phyloP scores from a whole-genome alignment of 2,329 filamentous ascomycete genomes.

The Botrytis fabae region DNA sequence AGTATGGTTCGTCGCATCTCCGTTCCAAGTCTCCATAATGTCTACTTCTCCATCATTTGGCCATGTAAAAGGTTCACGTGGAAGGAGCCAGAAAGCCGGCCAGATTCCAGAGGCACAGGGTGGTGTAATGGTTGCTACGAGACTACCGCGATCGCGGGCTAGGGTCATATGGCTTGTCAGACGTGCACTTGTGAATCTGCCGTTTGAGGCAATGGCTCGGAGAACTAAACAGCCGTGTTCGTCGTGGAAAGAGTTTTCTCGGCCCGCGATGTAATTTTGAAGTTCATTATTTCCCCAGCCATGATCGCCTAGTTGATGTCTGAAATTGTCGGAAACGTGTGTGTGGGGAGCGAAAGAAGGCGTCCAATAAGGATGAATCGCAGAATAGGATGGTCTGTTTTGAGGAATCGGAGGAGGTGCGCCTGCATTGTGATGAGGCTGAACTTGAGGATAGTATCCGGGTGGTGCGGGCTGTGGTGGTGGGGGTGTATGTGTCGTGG shows the following conservation, averaged over 20 bases:
- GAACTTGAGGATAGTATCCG: constrained; percentile 11
- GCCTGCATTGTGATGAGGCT: constrained; percentile 7
- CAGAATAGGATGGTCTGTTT: constrained; percentile 21
- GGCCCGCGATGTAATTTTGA: constrained; percentile 54
- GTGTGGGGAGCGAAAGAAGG: constrained; percentile 50
- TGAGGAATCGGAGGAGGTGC: constrained; percentile 21
- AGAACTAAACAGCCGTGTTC: constrained; percentile 53
- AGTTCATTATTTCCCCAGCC: constrained; percentile 64
- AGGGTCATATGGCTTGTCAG: constrained; percentile 55
- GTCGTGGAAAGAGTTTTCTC: constrained; percentile 56
- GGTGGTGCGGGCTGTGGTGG: constrained; percentile 20
- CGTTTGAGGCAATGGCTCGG: constrained; percentile 49
- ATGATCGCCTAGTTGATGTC: constrained; percentile 55
- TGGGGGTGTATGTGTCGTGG: constrained; percentile 12
- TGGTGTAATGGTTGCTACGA: constrained; percentile 52
- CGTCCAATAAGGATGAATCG: constrained; percentile 50
- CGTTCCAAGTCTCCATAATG: constrained; percentile 63
- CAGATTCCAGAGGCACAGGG: constrained; percentile 59
- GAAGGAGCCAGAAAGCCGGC: constrained; percentile 63
- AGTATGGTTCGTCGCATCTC: constrained; percentile 53
- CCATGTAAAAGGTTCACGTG: constrained; percentile 58
- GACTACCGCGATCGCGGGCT: constrained; percentile 51
- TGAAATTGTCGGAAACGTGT: constrained; percentile 54
- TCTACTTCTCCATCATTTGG: constrained; percentile 61
- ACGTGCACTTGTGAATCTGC: constrained; percentile 56